Conservation (phyloP, 805 yeast species). For the Scheffersomyces ergatensis region DNA sequence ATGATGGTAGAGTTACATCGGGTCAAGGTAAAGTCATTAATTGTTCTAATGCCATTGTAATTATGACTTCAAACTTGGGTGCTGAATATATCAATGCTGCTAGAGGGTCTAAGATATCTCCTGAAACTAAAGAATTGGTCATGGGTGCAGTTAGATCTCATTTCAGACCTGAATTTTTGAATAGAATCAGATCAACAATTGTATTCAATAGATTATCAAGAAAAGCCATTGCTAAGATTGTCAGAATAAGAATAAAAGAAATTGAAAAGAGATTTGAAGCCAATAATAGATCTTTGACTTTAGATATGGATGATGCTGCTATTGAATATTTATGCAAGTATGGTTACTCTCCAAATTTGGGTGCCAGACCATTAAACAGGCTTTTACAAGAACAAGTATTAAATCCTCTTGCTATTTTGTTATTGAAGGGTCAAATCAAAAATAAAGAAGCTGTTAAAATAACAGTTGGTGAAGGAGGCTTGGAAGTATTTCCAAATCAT, state of each 20-base stretch:
- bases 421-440: constrained; percentile 79
- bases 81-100: constrained; percentile 80
- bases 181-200: constrained; percentile 91
- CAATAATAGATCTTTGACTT: constrained; percentile 74
- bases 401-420: constrained; percentile 84
- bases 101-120: constrained; percentile 63
- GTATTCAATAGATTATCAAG: constrained; percentile 90
- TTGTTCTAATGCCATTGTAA: constrained; percentile 87
- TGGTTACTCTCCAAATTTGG: constrained; percentile 91
- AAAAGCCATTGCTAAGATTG: constrained; percentile 90
- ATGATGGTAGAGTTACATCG: constrained; percentile 94
- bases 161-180: constrained; percentile 96
- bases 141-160: constrained; percentile 82
- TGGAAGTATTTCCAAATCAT: constrained; percentile 86
- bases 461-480: constrained; percentile 54
- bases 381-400: constrained; percentile 85
- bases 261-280: constrained; percentile 81
- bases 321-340: constrained; percentile 76
- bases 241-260: constrained; percentile 78
- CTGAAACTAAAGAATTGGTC: constrained; percentile 70
- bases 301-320: constrained; percentile 74
- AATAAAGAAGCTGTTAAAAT: constrained; percentile 88
- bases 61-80: constrained; percentile 97
- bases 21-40: constrained; percentile 92
- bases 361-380: constrained; percentile 95